Conservation (phyloP, 495 filamentous ascomycete genomes). For the Penicillium silybi region DNA sequence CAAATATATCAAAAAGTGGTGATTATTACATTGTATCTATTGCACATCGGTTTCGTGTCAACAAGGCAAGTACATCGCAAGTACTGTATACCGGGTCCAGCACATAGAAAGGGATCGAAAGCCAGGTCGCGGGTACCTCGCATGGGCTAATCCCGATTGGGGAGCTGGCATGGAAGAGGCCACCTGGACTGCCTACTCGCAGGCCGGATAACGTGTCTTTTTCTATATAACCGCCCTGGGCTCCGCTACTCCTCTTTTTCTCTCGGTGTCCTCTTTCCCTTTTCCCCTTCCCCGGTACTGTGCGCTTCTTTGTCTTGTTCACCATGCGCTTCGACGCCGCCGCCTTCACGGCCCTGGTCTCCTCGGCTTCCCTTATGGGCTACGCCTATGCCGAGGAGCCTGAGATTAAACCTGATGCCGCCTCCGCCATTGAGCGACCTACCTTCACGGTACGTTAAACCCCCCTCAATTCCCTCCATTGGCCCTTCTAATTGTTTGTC, state of each 20-base stretch:
- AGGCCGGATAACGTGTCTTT: no score
- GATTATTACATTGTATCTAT: neutral
- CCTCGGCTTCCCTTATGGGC: slow-evolving; percentile 68
- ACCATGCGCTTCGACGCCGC: slow-evolving; percentile 77
- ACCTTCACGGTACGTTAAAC: slow-evolving; percentile 81
- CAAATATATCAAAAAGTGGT: neutral
- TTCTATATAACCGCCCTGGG: slow-evolving; percentile 31
- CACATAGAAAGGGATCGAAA: slow-evolving; percentile 19
- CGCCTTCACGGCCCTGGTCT: slow-evolving; percentile 60
- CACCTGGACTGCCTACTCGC: slow-evolving; percentile 39
- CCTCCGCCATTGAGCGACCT: slow-evolving; percentile 63
- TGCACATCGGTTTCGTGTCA: neutral
- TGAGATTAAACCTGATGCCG: slow-evolving; percentile 53
- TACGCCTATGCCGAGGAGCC: slow-evolving; percentile 68
- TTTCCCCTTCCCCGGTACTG: slow-evolving; percentile 6
- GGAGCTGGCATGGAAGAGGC: slow-evolving; percentile 38
- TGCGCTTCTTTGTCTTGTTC: slow-evolving; percentile 30
- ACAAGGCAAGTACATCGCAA: neutral
- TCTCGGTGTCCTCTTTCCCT: slow-evolving; percentile 6
- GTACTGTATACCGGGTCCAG: neutral
- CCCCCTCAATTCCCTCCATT: slow-evolving; percentile 5
- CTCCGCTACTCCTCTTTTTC: slow-evolving; percentile 28
- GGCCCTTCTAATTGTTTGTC: slow-evolving; percentile 13
- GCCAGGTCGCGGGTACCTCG: slow-evolving; percentile 10
- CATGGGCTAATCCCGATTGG: slow-evolving; percentile 33